Evolutionary conservation across 2,329 filamentous ascomycete species (phyloP).

Genomic region (Colletotrichum siamense): DNA sequence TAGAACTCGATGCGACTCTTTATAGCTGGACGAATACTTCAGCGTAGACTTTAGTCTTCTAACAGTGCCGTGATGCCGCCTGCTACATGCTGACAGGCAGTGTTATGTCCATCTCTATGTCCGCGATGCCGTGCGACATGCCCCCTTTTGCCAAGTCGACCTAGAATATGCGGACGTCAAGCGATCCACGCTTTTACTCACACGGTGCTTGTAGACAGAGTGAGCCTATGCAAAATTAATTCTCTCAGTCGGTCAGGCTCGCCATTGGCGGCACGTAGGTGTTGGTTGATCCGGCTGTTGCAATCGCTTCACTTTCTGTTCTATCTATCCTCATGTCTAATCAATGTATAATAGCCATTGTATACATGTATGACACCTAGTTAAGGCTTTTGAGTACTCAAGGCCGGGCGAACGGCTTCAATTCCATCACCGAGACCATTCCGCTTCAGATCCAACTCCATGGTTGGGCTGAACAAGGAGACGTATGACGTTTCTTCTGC

Average conservation of each 20-base stretch:
- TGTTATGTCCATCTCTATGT: background rate
- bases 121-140: background rate
- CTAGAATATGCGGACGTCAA: background rate
- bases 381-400: background rate
- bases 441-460: no score
- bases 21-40: background rate
- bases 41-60: background rate
- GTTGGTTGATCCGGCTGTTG: background rate
- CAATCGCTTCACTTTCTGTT: background rate
- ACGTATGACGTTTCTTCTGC: background rate
- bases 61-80: background rate
- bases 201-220: background rate
- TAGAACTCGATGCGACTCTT: background rate
- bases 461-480: fast-evolving
- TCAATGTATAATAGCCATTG: background rate
- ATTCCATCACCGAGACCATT: background rate
- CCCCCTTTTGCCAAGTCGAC: background rate
- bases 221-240: background rate
- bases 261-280: background rate
- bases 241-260: fast-evolving
- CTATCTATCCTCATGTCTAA: background rate
- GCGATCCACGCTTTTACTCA: background rate
- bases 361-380: background rate
- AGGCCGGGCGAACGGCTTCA: background rate
- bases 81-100: background rate